phyloP scores from a whole-genome alignment of 208 protist species.

The Crithidia fasciculata region DNA sequence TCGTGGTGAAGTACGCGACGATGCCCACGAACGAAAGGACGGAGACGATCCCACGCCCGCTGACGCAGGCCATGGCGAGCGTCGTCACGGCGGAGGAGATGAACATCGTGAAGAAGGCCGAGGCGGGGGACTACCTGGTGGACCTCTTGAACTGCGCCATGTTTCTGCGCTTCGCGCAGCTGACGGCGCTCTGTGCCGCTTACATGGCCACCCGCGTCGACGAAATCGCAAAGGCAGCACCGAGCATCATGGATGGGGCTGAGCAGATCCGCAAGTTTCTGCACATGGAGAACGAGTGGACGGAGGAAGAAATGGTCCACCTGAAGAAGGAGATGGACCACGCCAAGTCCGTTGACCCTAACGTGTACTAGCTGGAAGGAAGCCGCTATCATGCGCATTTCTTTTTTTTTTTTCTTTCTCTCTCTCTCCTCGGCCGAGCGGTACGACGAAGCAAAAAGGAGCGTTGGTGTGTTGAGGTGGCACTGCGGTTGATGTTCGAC shows the following conservation, averaged over 20 bases:
- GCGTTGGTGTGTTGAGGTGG: no score
- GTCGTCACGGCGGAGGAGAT: slow-evolving; percentile 45
- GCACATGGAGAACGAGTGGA: slow-evolving; percentile 81
- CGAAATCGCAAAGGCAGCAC: slow-evolving; percentile 55
- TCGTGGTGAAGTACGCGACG: slow-evolving; percentile 37
- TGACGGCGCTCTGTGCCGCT: slow-evolving; percentile 56
- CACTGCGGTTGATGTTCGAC: no score
- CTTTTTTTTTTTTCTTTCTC: no score
- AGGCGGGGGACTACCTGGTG: slow-evolving; percentile 44
- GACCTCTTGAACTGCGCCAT: slow-evolving; percentile 55
- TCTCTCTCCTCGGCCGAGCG: no score
- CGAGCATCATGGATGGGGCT: slow-evolving; percentile 77
- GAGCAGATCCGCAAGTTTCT: slow-evolving; percentile 58
- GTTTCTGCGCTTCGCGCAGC: slow-evolving; percentile 49
- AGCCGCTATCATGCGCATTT: no score
- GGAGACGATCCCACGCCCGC: slow-evolving; percentile 50
- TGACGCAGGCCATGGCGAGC: slow-evolving; percentile 33
- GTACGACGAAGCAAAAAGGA: no score
- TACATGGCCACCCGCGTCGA: slow-evolving; percentile 66
- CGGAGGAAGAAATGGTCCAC: slow-evolving; percentile 64
- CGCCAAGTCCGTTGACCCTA: slow-evolving; percentile 59
- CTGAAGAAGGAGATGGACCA: slow-evolving; percentile 77
- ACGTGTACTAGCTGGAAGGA: slow-evolving; percentile 44
- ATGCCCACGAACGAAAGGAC: slow-evolving; percentile 33
- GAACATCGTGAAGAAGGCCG: slow-evolving; percentile 44